Evolutionary conservation across 2,329 filamentous ascomycete genomes (phyloP).

Genomic region (Fusarium globosum): DNA sequence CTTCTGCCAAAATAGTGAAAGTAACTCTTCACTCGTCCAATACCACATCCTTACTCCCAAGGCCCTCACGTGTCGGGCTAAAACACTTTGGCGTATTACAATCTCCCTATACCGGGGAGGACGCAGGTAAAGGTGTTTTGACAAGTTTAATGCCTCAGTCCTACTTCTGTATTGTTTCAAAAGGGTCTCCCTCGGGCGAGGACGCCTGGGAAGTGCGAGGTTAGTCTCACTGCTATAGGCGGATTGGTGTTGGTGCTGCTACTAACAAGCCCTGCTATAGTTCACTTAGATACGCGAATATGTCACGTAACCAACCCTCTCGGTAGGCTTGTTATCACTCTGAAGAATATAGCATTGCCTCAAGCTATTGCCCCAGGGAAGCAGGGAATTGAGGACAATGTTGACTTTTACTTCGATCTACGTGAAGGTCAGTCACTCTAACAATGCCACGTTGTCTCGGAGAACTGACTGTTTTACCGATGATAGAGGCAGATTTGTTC

Average conservation of each 20-base stretch:
- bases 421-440: not conserved
- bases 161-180: accelerated
- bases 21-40: accelerated
- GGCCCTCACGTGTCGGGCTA: accelerated
- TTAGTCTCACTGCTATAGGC: accelerated
- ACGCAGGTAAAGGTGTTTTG: too few species aligned
- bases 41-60: accelerated
- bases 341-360: accelerated
- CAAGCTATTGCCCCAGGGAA: accelerated
- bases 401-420: not conserved
- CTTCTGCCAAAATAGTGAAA: accelerated
- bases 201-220: not conserved
- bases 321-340: not conserved
- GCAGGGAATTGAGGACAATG: accelerated
- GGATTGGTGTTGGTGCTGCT: too few species aligned
- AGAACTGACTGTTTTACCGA: accelerated
- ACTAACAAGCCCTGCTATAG: accelerated
- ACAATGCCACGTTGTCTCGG: accelerated
- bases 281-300: accelerated
- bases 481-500: accelerated
- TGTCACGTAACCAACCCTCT: not conserved
- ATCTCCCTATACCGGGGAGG: too few species aligned
- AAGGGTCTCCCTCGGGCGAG: accelerated
- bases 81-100: accelerated
- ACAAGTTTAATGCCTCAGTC: not conserved